Conservation (phyloP, 2,329 filamentous ascomycete species). For the Colletotrichum higginsianum region DNA sequence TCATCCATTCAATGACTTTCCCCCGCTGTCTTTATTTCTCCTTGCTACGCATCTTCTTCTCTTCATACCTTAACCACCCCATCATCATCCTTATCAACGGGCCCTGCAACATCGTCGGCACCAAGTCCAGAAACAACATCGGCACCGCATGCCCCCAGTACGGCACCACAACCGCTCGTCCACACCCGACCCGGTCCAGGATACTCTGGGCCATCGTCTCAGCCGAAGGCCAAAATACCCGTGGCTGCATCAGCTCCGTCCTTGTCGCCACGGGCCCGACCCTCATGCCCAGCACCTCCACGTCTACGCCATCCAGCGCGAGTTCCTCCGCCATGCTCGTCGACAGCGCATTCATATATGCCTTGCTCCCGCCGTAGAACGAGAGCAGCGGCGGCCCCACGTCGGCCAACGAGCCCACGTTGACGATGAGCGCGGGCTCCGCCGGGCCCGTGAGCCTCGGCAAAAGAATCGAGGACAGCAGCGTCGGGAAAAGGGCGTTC, state of each 20-base stretch:
- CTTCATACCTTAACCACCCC: constrained; percentile 16
- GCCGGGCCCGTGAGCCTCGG: constrained; percentile 17
- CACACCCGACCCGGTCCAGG: constrained; percentile 37
- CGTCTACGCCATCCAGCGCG: constrained; percentile 21
- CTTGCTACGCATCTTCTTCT: constrained; percentile 27
- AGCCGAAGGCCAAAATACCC: constrained; percentile 32
- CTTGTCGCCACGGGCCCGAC: constrained; percentile 34
- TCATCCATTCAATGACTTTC: background rate
- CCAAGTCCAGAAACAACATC: constrained; percentile 14
- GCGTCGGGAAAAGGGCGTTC: constrained; percentile 39
- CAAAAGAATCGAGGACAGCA: constrained; percentile 28
- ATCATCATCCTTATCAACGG: constrained; percentile 14
- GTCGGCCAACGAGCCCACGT: constrained; percentile 36
- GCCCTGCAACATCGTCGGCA: constrained; percentile 25
- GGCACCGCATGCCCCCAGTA: constrained; percentile 35
- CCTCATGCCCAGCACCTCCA: constrained; percentile 35
- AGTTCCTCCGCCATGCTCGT: constrained; percentile 27
- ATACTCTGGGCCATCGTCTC: constrained; percentile 34
- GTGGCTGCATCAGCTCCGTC: constrained; percentile 19
- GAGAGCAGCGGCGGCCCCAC: constrained; percentile 32
- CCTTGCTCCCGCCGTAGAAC: constrained; percentile 37
- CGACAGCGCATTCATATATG: constrained; percentile 34
- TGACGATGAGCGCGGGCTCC: constrained; percentile 36
- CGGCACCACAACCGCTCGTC: constrained; percentile 25
- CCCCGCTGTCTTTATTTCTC: constrained; percentile 7